Evolutionary conservation across 1,139 yeast species (phyloP), one percentile per base, ranked within the genome.

Genomic region (Saccharomyces hybrid): DNA sequence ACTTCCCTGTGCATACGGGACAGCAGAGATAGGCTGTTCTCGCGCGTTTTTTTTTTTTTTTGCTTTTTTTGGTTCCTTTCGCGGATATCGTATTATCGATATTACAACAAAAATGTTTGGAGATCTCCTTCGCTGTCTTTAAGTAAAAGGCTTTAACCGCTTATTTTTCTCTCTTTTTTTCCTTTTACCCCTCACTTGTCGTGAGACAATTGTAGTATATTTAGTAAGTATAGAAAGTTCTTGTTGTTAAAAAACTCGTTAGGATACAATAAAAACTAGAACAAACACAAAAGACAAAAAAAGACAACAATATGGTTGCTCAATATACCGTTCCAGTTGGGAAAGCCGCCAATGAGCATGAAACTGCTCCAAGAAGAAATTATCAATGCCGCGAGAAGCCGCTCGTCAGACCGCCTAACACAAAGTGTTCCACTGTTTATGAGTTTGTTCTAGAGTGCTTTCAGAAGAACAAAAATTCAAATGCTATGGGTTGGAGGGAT

Each of bases 361-460:
- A 91, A 74, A 87, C 96, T 34, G 96, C 96, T 4, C 96, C 96
- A 61, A 83, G 95, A 75, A 83, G 96, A 75, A 86, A 81, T 52
- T 52, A 53, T 66, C 75, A 78, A 56, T 73, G 79, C 50, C 82
- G 82, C 55, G 82, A 81, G 61, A 80, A 74, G 6, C 68, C 77
- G 0, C 65, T 83, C 13, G 70, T 68, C 13, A 79, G 82, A 67
- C 95, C 95, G 3, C 55, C 62, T 2, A 84, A 79, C 57, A 78
- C 80, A 54, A 79, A 79, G 55, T 82, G 86, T 57, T 75, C 77
- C 56, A 88, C 95, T 13, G 75, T 90, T 47, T 86, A 83, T 61
- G 95, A 88, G 61, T 83, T 78, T 62, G 73, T 87, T 58, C 73
- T 78, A 56, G 93, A 86, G 71, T 80, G 86, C 60, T 82, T 82